Conservation (phyloP, 2,329 filamentous ascomycete species). For the Parastagonospora nodorum region DNA sequence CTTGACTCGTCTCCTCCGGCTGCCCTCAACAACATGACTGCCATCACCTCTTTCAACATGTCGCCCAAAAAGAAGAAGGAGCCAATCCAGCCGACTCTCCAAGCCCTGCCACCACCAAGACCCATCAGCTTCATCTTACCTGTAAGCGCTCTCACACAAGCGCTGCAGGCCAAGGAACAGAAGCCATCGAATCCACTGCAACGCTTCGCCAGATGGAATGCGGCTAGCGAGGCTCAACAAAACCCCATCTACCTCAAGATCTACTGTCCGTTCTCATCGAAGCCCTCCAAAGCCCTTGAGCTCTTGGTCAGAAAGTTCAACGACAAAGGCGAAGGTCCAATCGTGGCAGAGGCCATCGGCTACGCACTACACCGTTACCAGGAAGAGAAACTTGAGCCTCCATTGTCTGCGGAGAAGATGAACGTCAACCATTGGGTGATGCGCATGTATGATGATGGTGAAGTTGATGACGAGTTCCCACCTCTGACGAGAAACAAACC, state of each 20-base stretch:
- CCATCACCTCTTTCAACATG: conserved; percentile 51
- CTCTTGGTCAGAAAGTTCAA: conserved; percentile 72
- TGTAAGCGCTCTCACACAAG: conserved; percentile 72
- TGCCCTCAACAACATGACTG: conserved; percentile 49
- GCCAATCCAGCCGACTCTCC: conserved; percentile 55
- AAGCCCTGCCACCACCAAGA: conserved; percentile 72
- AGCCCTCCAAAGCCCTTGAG: conserved; percentile 69
- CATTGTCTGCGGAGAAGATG: conserved; percentile 66
- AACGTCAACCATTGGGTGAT: conserved; percentile 84
- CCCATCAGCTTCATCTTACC: conserved; percentile 74
- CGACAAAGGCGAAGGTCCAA: conserved; percentile 71
- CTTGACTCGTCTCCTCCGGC: conserved; percentile 60
- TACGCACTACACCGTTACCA: conserved; percentile 78
- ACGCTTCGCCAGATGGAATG: conserved; percentile 75
- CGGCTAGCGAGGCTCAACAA: conserved; percentile 69
- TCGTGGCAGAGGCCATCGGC: conserved; percentile 81
- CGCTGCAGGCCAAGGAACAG: conserved; percentile 73
- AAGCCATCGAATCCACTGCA: conserved; percentile 75
- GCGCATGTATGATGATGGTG: conserved; percentile 82
- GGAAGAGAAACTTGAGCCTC: conserved; percentile 74
- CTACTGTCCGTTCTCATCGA: conserved; percentile 73
- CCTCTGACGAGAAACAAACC: conserved; percentile 75
- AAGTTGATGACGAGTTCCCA: conserved; percentile 85
- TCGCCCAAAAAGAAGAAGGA: conserved; percentile 68
- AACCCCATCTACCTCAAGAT: conserved; percentile 78